Percentiles rank a stretch among this genome's conserved stretches.
Evolutionary conservation across 352 stramenopile species (phyloP).

Genomic region (Hyaloperonospora brassicae): DNA sequence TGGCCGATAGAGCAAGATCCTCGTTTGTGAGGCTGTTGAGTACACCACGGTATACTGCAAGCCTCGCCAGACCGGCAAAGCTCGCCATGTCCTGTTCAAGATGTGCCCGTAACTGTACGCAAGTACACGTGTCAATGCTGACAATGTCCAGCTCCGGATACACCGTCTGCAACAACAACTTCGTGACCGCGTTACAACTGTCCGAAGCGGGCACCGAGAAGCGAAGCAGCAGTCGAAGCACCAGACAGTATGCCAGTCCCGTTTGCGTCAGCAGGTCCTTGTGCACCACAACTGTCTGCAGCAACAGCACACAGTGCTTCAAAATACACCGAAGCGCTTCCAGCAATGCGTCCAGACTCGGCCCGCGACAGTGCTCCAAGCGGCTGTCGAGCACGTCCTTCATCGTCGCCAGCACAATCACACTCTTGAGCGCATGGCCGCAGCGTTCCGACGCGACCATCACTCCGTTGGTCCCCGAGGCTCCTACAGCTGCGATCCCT

Average conservation of each 20-base stretch:
- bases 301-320: conserved; percentile 47
- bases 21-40: conserved; percentile 57
- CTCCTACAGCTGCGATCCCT: conserved; percentile 8
- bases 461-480: conserved; percentile 51
- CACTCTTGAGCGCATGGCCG: conserved; percentile 56
- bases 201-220: conserved; percentile 5
- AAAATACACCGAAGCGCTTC: conserved; percentile 39
- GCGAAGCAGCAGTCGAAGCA: conserved; percentile 52
- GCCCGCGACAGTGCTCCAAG: conserved; percentile 19
- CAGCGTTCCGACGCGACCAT: conserved; percentile 68
- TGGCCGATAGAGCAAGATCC: conserved; percentile 27
- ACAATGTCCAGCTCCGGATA: conserved; percentile 31
- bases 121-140: conserved; percentile 3
- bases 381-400: conserved; percentile 44
- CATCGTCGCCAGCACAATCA: conserved; percentile 56
- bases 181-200: conserved; percentile 9
- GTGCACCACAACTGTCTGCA: conserved; percentile 64
- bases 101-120: conserved; percentile 18
- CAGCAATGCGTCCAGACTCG: conserved; percentile 5
- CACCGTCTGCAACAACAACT: conserved; percentile 32
- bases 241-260: conserved; percentile 54
- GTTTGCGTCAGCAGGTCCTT: conserved; percentile 77
- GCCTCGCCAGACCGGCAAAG: conserved; percentile 46
- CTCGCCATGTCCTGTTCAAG: conserved; percentile 31
- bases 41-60: conserved; percentile 61